Percentiles rank a stretch among this genome's conserved stretches.
Conservation (phyloP, 2,329 filamentous ascomycete species). For the Trichoderma pleuroti region DNA sequence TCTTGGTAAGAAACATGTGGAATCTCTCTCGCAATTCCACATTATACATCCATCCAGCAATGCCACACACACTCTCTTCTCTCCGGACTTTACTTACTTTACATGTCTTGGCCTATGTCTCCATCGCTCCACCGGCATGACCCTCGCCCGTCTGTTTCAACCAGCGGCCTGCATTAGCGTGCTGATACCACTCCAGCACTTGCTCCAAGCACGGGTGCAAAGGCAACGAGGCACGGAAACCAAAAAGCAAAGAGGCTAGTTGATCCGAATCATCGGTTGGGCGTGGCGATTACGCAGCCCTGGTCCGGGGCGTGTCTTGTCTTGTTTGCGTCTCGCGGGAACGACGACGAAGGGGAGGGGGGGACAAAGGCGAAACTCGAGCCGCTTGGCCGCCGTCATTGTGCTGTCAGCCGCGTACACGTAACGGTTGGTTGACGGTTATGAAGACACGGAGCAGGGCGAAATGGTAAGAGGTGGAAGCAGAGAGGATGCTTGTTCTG, state of each 20-base stretch:
- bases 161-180: background rate
- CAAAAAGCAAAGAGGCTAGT: background rate
- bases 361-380: background rate
- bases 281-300: slow-evolving; percentile 11
- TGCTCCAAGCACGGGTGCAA: background rate
- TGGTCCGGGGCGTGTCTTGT: background rate
- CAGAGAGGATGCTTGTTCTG: background rate
- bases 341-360: background rate
- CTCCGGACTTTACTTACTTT: background rate
- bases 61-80: background rate
- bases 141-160: background rate
- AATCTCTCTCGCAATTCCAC: background rate
- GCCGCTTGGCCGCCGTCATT: slow-evolving; percentile 13
- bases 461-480: background rate
- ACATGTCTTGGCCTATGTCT: background rate
- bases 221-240: background rate
- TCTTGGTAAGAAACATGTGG: background rate
- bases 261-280: background rate
- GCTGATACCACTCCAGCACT: background rate
- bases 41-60: background rate
- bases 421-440: background rate
- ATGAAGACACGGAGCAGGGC: background rate
- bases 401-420: slow-evolving; percentile 7
- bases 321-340: background rate
- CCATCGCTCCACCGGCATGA: background rate